A percentile compares a stretch with the other conserved stretches of the same genome.
These are phyloP conservation scores for Trichosporon asahii DNA, from an alignment of 1,284 basidiomycete genomes.

Conservation along the genomic window DNA sequence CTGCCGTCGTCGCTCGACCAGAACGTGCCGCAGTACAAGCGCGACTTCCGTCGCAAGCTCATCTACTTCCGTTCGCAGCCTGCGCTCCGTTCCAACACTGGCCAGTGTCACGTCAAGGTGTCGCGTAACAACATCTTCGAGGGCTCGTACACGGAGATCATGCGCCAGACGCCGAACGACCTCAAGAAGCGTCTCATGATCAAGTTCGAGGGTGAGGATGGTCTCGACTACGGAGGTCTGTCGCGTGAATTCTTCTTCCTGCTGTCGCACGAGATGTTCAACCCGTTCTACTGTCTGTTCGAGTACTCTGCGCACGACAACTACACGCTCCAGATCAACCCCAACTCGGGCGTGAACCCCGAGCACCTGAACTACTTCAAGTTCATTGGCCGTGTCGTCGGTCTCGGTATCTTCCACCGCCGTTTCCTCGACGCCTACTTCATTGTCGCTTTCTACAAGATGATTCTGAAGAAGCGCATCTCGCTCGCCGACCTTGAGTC, in stretches of 20 bases:
- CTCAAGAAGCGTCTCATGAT: slow-evolving; percentile 97
- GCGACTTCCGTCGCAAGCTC: slow-evolving; percentile 96
- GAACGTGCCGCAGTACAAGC: slow-evolving; percentile 98
- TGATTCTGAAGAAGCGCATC: slow-evolving; percentile 87
- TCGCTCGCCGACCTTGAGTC: slow-evolving; percentile 81
- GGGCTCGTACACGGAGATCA: slow-evolving; percentile 93
- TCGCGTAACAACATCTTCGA: slow-evolving; percentile 90
- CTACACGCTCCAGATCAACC: slow-evolving; percentile 98
- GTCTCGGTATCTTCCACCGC: slow-evolving; percentile 95
- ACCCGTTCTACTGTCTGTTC: slow-evolving; percentile 98
- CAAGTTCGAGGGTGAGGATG: slow-evolving; percentile 98
- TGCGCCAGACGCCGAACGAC: slow-evolving; percentile 85
- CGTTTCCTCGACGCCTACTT: slow-evolving; percentile 99
- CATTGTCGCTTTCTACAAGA: slow-evolving; percentile 98
- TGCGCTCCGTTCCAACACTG: slow-evolving; percentile 78
- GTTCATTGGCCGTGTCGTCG: slow-evolving; percentile 92
- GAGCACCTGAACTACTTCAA: slow-evolving; percentile 99
- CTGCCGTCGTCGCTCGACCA: slow-evolving; percentile 67
- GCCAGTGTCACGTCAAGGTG: slow-evolving; percentile 96
- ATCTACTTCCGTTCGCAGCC: slow-evolving; percentile 99
- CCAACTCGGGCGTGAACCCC: slow-evolving; percentile 94
- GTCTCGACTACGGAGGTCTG: slow-evolving; percentile 95
- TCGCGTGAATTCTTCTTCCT: slow-evolving; percentile 99
- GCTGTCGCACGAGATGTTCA: slow-evolving; percentile 96
- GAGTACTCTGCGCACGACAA: slow-evolving; percentile 99